Conservation (phyloP, 2,329 filamentous ascomycete species). For the Hymenoscyphus occultus region DNA sequence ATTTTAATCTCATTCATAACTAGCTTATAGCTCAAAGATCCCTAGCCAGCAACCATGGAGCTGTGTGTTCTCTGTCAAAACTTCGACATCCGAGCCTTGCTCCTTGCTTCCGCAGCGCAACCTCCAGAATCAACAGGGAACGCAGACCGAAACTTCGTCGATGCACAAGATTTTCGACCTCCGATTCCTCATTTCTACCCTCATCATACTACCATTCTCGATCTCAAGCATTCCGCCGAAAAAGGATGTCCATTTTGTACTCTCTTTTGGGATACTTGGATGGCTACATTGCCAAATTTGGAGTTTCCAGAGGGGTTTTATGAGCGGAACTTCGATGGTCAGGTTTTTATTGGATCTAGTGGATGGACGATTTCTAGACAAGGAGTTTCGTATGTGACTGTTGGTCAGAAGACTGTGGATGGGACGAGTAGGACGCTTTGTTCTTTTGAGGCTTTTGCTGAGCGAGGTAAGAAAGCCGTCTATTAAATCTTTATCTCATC, state of each 20-base stretch:
- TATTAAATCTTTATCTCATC: neutral
- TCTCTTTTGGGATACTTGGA: slow-evolving; percentile 21
- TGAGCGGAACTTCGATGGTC: slow-evolving; percentile 16
- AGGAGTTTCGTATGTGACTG: slow-evolving; percentile 21
- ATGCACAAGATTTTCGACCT: slow-evolving; percentile 19
- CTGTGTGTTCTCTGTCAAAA: slow-evolving; percentile 16
- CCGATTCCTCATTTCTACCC: slow-evolving; percentile 19
- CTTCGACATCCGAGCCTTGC: slow-evolving; percentile 21
- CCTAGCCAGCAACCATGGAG: slow-evolving; percentile 7
- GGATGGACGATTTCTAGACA: slow-evolving; percentile 20
- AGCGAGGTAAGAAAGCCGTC: slow-evolving; percentile 15
- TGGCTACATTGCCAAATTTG: slow-evolving; percentile 14
- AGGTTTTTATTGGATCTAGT: slow-evolving; percentile 22
- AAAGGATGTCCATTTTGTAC: slow-evolving; percentile 18
- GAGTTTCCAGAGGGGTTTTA: slow-evolving; percentile 21
- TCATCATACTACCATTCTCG: slow-evolving; percentile 11
- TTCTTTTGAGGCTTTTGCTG: slow-evolving; percentile 23
- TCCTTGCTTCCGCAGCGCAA: slow-evolving; percentile 19
- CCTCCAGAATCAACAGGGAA: slow-evolving; percentile 10
- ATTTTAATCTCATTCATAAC: no score
- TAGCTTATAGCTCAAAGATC: neutral
- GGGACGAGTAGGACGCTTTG: slow-evolving; percentile 16
- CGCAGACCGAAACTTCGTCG: slow-evolving; percentile 15
- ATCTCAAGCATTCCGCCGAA: slow-evolving; percentile 16
- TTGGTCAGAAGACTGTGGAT: slow-evolving; percentile 14